phyloP scores from a whole-genome alignment of 768 basidiomycete species.

The Leucocoprinus leucothites region DNA sequence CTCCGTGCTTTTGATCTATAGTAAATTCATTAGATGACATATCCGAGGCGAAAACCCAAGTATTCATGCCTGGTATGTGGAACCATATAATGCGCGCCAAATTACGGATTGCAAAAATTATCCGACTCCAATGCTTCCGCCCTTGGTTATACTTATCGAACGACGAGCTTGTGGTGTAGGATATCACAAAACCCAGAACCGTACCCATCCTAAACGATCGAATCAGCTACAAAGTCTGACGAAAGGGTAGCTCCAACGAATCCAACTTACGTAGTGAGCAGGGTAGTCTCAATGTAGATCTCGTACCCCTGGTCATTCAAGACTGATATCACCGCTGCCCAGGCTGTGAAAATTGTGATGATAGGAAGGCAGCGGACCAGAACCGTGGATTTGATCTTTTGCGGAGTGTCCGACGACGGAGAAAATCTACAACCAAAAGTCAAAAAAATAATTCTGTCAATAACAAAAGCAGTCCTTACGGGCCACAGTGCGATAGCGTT shows the following conservation, averaged over 20 bases:
- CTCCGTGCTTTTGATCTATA: constrained; percentile 21
- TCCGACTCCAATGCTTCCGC: constrained; percentile 63
- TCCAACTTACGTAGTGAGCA: constrained; percentile 65
- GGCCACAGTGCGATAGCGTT: too few species aligned
- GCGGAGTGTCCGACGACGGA: too few species aligned
- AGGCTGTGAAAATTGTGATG: not conserved
- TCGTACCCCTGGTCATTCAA: constrained; percentile 28
- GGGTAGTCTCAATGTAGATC: constrained; percentile 43
- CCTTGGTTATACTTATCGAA: constrained; percentile 81
- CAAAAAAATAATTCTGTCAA: too few species aligned
- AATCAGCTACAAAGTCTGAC: not conserved
- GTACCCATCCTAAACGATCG: constrained; percentile 45
- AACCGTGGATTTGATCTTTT: not conserved
- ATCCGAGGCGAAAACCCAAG: not conserved
- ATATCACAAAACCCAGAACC: constrained; percentile 72
- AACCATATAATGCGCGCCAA: constrained; percentile 66
- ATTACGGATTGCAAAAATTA: constrained; percentile 54
- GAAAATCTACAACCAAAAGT: too few species aligned
- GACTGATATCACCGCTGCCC: not conserved
- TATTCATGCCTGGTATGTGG: constrained; percentile 52
- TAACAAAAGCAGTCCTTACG: too few species aligned
- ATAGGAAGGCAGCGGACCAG: not conserved
- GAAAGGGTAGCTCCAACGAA: not conserved
- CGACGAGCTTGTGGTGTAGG: constrained; percentile 68
- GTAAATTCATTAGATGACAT: not conserved